Percentiles rank a stretch among this genome's conserved stretches.
phyloP scores from a whole-genome alignment of 2,329 filamentous ascomycete genomes.

The Talaromyces sp. region DNA sequence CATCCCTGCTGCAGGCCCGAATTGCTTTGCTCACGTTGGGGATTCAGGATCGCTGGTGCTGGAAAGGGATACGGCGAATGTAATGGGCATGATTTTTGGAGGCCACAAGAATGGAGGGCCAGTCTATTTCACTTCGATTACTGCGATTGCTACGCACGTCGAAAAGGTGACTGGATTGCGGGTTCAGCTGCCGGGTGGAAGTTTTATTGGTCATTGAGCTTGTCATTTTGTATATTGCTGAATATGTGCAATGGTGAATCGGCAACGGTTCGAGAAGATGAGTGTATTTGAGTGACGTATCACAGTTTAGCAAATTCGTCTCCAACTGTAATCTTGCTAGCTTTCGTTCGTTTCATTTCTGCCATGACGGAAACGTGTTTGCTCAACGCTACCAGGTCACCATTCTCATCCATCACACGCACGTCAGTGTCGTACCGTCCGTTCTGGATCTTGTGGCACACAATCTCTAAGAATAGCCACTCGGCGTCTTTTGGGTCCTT shows the following conservation, averaged over 20 bases:
- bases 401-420: conserved; percentile 12
- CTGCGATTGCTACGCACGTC: conserved; percentile 9
- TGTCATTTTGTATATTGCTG: not conserved
- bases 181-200: conserved; percentile 11
- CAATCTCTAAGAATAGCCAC: conserved; percentile 12
- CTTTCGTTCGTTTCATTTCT: conserved; percentile 11
- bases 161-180: conserved; percentile 6
- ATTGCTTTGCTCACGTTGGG: not conserved
- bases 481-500: conserved; percentile 15
- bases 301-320: conserved; percentile 10
- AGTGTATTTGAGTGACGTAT: not conserved
- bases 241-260: no score
- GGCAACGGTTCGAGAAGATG: no score
- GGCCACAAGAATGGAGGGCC: conserved; percentile 7
- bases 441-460: conserved; percentile 11
- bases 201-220: not conserved
- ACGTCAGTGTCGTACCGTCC: conserved; percentile 13
- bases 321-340: conserved; percentile 10
- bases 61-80: conserved; percentile 1
- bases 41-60: conserved; percentile 14
- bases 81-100: conserved; percentile 11
- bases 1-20: not conserved
- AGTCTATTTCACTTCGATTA: conserved; percentile 14
- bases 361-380: conserved; percentile 12
- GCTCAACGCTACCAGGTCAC: conserved; percentile 12